Evolutionary conservation across 352 stramenopile species (phyloP).

Genomic region (Blastocystis sp.): DNA sequence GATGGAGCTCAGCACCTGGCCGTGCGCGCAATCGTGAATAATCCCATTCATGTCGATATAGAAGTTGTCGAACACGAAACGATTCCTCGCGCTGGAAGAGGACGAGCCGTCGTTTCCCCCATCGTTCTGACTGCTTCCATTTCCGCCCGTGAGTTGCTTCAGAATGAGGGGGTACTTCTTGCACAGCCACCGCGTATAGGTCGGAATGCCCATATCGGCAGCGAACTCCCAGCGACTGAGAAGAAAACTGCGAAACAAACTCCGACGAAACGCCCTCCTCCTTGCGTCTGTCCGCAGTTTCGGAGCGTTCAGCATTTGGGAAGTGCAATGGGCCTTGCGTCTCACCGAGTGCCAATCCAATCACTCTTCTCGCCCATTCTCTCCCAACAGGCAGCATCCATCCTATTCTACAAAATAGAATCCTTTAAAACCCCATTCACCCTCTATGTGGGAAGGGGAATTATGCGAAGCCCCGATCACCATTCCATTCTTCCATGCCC

Average conservation of each 20-base stretch:
- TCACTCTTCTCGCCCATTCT: neutral
- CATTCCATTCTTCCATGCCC: too few relatives aligned
- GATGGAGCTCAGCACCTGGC: constrained; percentile 77
- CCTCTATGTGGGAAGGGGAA: too few relatives aligned
- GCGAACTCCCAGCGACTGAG: neutral
- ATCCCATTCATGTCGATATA: constrained; percentile 88
- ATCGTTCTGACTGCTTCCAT: neutral
- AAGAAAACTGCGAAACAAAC: neutral
- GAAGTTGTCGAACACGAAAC: constrained; percentile 79
- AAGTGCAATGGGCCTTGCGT: neutral
- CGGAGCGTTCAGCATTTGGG: neutral
- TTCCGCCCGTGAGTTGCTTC: constrained; percentile 17
- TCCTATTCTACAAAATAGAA: neutral
- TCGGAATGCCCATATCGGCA: constrained; percentile 59
- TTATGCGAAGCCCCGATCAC: too few relatives aligned
- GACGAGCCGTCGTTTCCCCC: neutral
- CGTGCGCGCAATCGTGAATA: constrained; percentile 83
- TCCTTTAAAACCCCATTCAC: too few relatives aligned
- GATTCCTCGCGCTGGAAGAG: neutral
- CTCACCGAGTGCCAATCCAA: neutral
- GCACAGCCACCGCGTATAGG: constrained; percentile 66
- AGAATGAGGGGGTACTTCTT: constrained; percentile 68
- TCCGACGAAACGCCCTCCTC: neutral
- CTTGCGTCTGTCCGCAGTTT: neutral
- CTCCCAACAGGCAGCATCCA: neutral